These are phyloP conservation scores for Cynanchum wilfordii DNA, from an alignment of 257 asterid species.

Conservation along the genomic window DNA sequence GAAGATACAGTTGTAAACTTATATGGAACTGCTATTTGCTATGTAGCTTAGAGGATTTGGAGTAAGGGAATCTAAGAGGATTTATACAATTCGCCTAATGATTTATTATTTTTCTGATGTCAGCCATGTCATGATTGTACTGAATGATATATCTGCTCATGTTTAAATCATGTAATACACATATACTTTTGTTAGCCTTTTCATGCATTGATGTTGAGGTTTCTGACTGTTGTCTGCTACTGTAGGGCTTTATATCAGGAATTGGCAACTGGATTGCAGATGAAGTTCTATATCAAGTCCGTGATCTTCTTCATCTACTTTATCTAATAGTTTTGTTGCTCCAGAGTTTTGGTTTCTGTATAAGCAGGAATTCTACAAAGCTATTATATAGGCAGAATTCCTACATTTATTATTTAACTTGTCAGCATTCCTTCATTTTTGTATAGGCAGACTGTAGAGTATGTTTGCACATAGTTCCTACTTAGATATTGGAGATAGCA, in stretches of 20 bases:
- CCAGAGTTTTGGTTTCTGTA: not conserved
- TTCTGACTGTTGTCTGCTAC: slow-evolving; percentile 17
- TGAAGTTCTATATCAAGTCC: slow-evolving; percentile 91
- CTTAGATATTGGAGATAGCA: not conserved
- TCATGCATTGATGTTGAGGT: not conserved
- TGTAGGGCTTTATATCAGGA: slow-evolving; percentile 91
- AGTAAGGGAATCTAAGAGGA: not conserved
- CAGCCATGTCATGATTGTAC: not conserved
- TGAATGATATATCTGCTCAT: not conserved
- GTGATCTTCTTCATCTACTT: slow-evolving; percentile 31
- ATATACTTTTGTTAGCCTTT: not conserved
- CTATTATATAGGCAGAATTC: too few species aligned
- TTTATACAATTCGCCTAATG: not conserved
- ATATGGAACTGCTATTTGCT: not conserved
- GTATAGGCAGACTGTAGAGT: not conserved
- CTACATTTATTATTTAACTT: not conserved
- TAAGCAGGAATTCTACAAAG: too few species aligned
- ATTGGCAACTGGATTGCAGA: slow-evolving; percentile 99
- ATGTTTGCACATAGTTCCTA: slow-evolving; percentile 2
- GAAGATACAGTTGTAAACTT: not conserved
- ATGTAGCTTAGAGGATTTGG: not conserved
- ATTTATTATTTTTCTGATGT: not conserved
- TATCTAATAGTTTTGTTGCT: not conserved
- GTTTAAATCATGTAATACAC: not conserved
- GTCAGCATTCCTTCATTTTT: not conserved